Evolutionary conservation across 352 stramenopile genomes (phyloP), one percentile per base, ranked within the genome.

Genomic region (Pythium aristosporum): DNA sequence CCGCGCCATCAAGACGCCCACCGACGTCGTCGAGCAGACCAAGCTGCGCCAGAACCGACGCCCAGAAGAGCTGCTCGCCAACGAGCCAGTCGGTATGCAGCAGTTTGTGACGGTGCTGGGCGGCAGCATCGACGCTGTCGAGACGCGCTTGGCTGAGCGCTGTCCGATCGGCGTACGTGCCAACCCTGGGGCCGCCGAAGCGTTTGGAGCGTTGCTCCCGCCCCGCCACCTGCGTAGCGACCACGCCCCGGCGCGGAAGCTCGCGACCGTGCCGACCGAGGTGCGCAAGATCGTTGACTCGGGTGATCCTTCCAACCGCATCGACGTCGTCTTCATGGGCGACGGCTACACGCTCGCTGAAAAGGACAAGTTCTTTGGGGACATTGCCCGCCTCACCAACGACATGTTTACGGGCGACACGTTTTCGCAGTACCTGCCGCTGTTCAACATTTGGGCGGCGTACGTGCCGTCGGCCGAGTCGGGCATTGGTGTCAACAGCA

Each of bases 251-350:
- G 32, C 20, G 11, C 46, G 36, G 25, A 28, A 5, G 34, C 54
- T 57, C 21, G 57, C 48, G 16, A 28, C 46, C 15, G 28, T 48
- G 13, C 23, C 63, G 5, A n/a, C n/a, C n/a, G 56, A 61, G 10
- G 21, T 50, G 7, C 55, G 49, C 47, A 76, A 76, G 65, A 61
- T 80, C 56, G 73, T 77, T 12, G 70, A 74, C 68, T 77, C 70
- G 44, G 70, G 73, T 37, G 53, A 77, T 42, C 63, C 68, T 20
- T 12, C 12, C 50, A 77, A 80, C 63, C 71, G 73, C 42, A 80
- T 77, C 47, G 73, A 77, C 51, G 65, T 82, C 15, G 71, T 82
- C 16, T 82, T 82, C 56, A 77, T 82, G 69, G 65, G 67, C 34
- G 74, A 82, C 50, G 74, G 71, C 18, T 82, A 82, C 72, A 78